Base-by-base conservation (phyloP, 768 basidiomycete genomes). In the Boletus vermiculosoides region DNA sequence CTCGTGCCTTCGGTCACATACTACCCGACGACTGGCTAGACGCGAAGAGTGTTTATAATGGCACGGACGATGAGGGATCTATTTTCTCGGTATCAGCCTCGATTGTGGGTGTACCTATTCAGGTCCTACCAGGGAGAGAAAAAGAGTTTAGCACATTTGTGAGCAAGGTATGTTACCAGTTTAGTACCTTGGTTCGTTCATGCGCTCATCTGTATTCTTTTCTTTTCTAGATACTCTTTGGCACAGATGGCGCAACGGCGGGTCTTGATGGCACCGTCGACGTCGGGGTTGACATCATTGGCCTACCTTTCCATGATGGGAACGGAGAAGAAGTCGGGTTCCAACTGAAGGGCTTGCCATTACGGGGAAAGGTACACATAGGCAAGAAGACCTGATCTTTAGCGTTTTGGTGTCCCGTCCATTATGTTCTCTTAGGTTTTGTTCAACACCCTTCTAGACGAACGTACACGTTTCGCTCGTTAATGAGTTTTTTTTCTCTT, bases 71-170 rank as follows among this genome's bases (percentile, higher is more conserved):
- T 16, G 80, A 81, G 20, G 87, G 85, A 5, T 76, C 82, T 1
- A 73, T 77, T 4, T 84, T 85, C 59, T 73, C 74, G 0, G 82
- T 94, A 12, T 78, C 80, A 0, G 88, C 92, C 9, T 78, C 78
- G 60, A 80, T 93, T 46, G 77, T 80, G 2, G 87, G 92, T 62
- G 85, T 90, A 12, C 90, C 91, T 13, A 72, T 94, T 31, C 74
- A 90, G 55, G 87, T 93, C 11, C 74, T 94, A 0, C 89, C 90
- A 0, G 90, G 91, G 7, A 80, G 92, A 42, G 81, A 91, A 69
- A 83, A 79, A 58, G 82, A 88, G 64, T 92, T 94, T 60, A 84
- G 86, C 57, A 77, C 78, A 52, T 94, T 94, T 58, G 82, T 93
- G 16, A 73, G 79, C 60, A 93, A 94, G 84, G 90, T 90, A 37